Percentiles rank a stretch among this genome's conserved stretches.
Conservation (phyloP, 345 rosid species). For the Linum usitatissimum region DNA sequence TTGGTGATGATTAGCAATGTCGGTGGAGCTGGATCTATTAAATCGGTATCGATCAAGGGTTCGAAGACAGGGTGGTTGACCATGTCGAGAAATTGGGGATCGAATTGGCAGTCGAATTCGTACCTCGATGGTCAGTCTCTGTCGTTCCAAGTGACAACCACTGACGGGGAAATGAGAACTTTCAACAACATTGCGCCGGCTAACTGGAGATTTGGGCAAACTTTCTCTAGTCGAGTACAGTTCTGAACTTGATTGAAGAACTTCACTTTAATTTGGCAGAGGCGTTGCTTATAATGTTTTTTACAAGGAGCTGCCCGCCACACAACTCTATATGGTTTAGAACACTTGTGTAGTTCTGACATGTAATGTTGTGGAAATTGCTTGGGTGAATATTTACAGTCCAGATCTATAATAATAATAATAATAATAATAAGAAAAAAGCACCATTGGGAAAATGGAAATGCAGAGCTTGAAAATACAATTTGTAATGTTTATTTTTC, state of each 20-base stretch:
- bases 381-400: too few species aligned
- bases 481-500: too few species aligned
- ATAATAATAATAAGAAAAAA: too few species aligned
- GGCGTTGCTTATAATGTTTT: slow-evolving; percentile 1
- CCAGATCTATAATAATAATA: too few species aligned
- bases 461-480: too few species aligned
- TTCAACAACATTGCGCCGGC: neutral
- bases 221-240: neutral
- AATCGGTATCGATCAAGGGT: slow-evolving; percentile 1
- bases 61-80: slow-evolving; percentile 6
- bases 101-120: slow-evolving; percentile 1
- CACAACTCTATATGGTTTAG: neutral
- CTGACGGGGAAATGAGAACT: neutral
- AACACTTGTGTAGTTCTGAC: neutral
- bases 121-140: neutral
- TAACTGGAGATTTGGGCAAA: neutral
- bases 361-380: too few species aligned
- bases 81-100: neutral
- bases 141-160: neutral
- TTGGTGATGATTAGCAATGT: slow-evolving; percentile 4
- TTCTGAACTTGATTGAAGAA: neutral
- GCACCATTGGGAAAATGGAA: too few species aligned
- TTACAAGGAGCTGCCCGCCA: slow-evolving; percentile 5
- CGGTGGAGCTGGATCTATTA: neutral
- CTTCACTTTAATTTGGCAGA: neutral